Conservation (phyloP, 2,329 filamentous ascomycete genomes). For the Ilyonectria mors-panacis region DNA sequence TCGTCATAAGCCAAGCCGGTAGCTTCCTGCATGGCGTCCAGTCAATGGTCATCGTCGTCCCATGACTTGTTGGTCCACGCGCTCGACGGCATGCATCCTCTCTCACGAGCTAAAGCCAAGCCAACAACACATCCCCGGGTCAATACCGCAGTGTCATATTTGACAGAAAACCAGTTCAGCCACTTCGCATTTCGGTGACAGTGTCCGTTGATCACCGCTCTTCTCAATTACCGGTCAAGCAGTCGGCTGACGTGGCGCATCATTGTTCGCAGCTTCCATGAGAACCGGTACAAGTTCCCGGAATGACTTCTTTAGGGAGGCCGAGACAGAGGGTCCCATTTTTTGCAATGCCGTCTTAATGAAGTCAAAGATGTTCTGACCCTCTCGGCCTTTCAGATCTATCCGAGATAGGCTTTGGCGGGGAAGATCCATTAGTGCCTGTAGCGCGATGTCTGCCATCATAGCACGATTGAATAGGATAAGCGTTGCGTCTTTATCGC, state of each 20-base stretch:
- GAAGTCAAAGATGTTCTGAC: constrained; percentile 18
- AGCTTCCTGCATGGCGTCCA: neutral
- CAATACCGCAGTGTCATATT: too few species aligned
- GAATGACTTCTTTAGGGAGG: neutral
- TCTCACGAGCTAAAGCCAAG: neutral
- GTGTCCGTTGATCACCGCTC: neutral
- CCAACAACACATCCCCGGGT: too few species aligned
- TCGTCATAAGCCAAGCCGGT: neutral
- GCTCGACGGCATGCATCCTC: neutral
- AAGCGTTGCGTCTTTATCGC: neutral
- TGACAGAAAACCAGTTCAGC: neutral
- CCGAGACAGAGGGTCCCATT: neutral
- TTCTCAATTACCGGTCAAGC: neutral
- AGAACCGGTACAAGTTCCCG: neutral
- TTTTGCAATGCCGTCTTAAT: constrained; percentile 6
- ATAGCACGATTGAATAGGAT: neutral
- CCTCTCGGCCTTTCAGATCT: neutral
- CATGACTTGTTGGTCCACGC: neutral
- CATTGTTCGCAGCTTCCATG: neutral
- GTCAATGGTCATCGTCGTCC: neutral
- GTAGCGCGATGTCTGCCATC: neutral
- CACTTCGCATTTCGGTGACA: neutral
- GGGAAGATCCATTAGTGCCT: neutral
- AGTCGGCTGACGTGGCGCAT: neutral
- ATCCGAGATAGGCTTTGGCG: neutral